Evolutionary conservation across 768 basidiomycete genomes (phyloP), one percentile per base, ranked within the genome.

Genomic region (Lactarius trivialis): DNA sequence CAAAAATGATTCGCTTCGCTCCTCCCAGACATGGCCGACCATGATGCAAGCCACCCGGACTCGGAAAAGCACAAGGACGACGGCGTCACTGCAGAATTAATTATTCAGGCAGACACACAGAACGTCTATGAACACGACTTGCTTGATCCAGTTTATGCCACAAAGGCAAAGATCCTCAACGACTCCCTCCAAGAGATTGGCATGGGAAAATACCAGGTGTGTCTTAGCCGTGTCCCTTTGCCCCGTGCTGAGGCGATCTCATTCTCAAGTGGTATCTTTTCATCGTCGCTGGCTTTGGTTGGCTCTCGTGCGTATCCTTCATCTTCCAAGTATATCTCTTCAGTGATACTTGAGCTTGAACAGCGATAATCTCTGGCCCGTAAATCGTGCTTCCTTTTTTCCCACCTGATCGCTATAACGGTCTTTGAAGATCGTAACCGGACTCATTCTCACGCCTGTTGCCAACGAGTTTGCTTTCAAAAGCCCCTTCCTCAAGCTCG

Each of bases 331-430:
- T 14, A 30, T 3, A 30, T 36, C 1, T 24, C 3, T 45, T 45
- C 28, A 30, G 28, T 49, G 12, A n/a, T 34, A 26, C n/a, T 30
- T 55, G 12, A 9, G 1, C 67, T 30, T 55, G 12, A n/a, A 3
- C 67, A 85, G 86, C n/a, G 86, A 88, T 68, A 87, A 85, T 62
- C 77, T 88, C 30, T 89, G 86, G 86, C 86, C 85, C 17, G 86
- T 86, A 58, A 64, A 82, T 52, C 58, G 9, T 41, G 21, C 26
- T 24, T 39, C 9, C 32, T 14, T 21, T 33, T 12, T 37, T 11
- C 11, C 54, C 56, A 37, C 39, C 15, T 55, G 26, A 7, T 55
- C 15, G n/a, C 11, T 14, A 14, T 24, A 43, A 21, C 9, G 4
- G 30, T 41, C 57, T 45, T 56, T 49, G 43, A 67, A 86, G 81